A percentile compares a stretch with the other conserved stretches of the same genome.
Conservation (phyloP, 345 rosid genomes). For the Dipteronia dyeriana region DNA sequence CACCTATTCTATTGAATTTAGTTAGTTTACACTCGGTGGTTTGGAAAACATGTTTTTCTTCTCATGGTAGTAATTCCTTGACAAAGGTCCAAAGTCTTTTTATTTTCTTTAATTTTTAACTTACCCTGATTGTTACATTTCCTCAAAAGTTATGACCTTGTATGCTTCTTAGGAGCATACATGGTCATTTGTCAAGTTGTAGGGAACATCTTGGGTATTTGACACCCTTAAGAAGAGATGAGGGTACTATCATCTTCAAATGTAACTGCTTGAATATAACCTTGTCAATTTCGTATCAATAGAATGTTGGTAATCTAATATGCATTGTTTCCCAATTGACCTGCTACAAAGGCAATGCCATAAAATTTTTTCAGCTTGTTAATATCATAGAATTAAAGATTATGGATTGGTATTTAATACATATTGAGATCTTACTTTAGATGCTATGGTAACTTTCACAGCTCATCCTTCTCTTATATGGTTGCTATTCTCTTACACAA, state of each 20-base stretch:
- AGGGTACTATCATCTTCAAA: not conserved
- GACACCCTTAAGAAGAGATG: not conserved
- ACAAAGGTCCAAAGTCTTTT: slow-evolving; percentile 3
- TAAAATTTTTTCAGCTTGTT: not conserved
- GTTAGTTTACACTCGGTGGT: not conserved
- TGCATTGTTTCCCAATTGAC: not conserved
- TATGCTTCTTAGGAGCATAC: not conserved
- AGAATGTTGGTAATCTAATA: not conserved
- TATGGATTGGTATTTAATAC: not conserved
- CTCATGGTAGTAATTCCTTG: not conserved
- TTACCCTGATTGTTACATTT: not conserved
- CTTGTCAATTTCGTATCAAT: not conserved
- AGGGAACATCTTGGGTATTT: not conserved
- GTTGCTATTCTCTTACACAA: not conserved
- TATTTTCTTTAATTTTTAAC: not conserved
- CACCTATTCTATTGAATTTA: slow-evolving; percentile 14
- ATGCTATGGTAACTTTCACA: not conserved
- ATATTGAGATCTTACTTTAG: not conserved
- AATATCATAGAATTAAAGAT: not conserved
- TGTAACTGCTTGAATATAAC: not conserved
- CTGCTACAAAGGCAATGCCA: not conserved
- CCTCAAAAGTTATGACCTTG: not conserved
- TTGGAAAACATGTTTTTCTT: not conserved
- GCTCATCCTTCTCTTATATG: not conserved
- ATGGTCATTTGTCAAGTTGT: not conserved